Evolutionary conservation across 331 rosid species (phyloP).

Genomic region (Stylosanthes scabra): DNA sequence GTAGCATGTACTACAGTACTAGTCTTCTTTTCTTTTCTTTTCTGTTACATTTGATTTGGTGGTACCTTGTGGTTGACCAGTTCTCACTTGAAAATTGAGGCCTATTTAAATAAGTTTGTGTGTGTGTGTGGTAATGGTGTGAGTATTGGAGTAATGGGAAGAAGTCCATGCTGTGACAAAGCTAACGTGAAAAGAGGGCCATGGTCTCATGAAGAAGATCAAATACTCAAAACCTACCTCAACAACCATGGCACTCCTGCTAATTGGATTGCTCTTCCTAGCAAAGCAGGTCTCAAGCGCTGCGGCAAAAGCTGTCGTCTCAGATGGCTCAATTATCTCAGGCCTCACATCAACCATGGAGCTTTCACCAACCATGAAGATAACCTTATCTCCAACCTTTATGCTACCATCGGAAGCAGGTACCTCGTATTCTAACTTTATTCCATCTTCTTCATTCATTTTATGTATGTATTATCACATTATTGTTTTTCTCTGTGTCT

Average conservation of each 20-base stretch:
- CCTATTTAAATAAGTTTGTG: no score
- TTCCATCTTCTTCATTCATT: no score
- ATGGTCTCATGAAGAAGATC: neutral
- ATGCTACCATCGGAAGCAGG: slow-evolving; percentile 1
- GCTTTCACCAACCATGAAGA: neutral
- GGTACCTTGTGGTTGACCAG: no score
- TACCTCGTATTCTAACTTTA: no score
- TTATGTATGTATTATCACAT: no score
- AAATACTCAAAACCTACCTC: neutral
- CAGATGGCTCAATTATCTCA: neutral
- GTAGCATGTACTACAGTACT: no score
- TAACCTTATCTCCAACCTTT: neutral
- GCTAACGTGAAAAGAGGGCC: neutral
- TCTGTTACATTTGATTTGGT: no score
- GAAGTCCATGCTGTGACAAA: neutral
- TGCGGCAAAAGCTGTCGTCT: neutral
- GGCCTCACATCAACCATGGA: neutral
- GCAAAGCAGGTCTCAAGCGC: neutral
- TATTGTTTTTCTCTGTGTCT: no score
- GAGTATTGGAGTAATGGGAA: neutral
- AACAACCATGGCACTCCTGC: neutral
- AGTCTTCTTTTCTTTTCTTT: no score
- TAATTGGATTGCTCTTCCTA: neutral
- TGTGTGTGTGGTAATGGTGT: no score
- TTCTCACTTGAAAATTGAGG: no score